Evolutionary conservation across 345 rosid genomes (phyloP).

Genomic region (Gossypium stocksii): DNA sequence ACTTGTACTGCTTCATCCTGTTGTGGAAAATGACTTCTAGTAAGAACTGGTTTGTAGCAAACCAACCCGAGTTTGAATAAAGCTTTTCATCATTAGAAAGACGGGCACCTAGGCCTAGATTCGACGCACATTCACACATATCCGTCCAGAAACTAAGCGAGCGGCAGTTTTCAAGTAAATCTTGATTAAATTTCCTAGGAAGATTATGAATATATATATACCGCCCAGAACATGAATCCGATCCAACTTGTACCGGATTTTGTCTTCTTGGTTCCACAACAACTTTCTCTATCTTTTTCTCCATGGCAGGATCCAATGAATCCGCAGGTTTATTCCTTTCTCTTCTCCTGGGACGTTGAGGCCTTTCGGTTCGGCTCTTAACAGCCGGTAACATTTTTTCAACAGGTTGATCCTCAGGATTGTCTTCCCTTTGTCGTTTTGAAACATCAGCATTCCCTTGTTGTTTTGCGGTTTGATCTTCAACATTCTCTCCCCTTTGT

Average conservation of each 20-base stretch:
- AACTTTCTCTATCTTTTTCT: neutral
- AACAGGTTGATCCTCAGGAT: neutral
- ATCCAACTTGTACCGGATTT: neutral
- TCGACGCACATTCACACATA: slow-evolving; percentile 54
- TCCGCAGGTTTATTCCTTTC: neutral
- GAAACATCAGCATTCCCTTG: neutral
- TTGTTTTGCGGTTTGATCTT: neutral
- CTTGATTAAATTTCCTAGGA: slow-evolving; percentile 60
- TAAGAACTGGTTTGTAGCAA: slow-evolving; percentile 64
- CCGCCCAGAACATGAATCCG: slow-evolving; percentile 19
- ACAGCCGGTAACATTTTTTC: neutral
- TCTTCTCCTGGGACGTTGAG: neutral
- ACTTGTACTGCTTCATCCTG: slow-evolving; percentile 73
- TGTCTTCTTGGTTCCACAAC: neutral
- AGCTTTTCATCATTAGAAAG: slow-evolving; percentile 35
- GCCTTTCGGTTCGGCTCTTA: neutral
- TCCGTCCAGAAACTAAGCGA: slow-evolving; percentile 50
- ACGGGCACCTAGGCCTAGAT: slow-evolving; percentile 57
- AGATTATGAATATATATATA: slow-evolving; percentile 55
- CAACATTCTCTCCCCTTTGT: neutral
- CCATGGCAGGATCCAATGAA: slow-evolving; percentile 8
- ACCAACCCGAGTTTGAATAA: slow-evolving; percentile 52
- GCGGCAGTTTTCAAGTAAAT: slow-evolving; percentile 57
- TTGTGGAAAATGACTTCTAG: slow-evolving; percentile 75
- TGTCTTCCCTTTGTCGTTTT: neutral